Conservation (phyloP, 495 filamentous ascomycete species). For the Lophium mytilinum region DNA sequence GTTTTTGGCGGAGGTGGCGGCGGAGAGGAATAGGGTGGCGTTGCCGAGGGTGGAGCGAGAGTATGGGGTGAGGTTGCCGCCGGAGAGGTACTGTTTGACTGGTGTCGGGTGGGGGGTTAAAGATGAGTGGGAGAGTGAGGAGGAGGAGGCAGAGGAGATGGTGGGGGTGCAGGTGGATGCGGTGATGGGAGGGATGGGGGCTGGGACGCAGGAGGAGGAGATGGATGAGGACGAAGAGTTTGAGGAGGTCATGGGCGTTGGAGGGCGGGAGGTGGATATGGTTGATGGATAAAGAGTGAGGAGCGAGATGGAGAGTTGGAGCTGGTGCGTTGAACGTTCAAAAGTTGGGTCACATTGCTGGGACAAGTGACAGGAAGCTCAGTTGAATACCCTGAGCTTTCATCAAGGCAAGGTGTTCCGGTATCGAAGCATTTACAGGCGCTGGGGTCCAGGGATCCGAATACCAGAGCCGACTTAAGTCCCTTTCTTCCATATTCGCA, state of each 20-base stretch:
- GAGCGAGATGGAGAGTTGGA: no score
- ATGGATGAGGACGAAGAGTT: slow-evolving; percentile 24
- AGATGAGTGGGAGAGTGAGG: slow-evolving; percentile 58
- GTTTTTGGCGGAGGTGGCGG: slow-evolving; percentile 73
- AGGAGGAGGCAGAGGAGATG: slow-evolving; percentile 48
- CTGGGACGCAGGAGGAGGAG: no score
- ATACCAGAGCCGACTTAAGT: no score
- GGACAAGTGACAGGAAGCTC: no score
- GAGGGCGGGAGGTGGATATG: slow-evolving; percentile 37
- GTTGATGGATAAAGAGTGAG: slow-evolving; percentile 35
- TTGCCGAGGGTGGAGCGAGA: slow-evolving; percentile 70
- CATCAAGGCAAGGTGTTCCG: no score
- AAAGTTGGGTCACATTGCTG: no score
- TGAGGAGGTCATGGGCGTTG: slow-evolving; percentile 26
- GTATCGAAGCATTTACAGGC: no score
- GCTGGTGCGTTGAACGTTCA: no score
- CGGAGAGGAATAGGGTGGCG: slow-evolving; percentile 71
- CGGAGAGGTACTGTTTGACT: slow-evolving; percentile 85
- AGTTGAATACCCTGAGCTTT: no score
- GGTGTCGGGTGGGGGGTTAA: slow-evolving; percentile 76
- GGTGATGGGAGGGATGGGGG: slow-evolving; percentile 15
- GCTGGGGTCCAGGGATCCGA: no score
- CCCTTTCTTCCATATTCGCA: no score
- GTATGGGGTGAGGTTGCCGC: slow-evolving; percentile 72
- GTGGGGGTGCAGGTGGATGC: slow-evolving; percentile 20